Percentiles rank a stretch among this genome's conserved stretches.
These are phyloP conservation scores for Calonectria pseudoreteaudii DNA, from an alignment of 2,329 filamentous ascomycete species.

Conservation along the genomic window DNA sequence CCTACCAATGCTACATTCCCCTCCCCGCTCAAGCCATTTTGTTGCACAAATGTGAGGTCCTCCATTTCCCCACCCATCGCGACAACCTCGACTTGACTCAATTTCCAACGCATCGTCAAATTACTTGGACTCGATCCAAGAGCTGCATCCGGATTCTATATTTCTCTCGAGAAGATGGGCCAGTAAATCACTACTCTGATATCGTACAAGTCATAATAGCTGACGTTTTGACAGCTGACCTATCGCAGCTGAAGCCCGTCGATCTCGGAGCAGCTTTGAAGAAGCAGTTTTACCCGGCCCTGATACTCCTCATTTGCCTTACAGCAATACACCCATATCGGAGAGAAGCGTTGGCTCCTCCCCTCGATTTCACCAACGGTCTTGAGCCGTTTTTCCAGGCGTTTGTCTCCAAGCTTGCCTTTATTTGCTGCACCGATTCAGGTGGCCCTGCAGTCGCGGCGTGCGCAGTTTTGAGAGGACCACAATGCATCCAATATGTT, in stretches of 20 bases:
- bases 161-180: not conserved
- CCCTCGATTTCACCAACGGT: not conserved
- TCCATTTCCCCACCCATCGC: not conserved
- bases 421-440: conserved; percentile 9
- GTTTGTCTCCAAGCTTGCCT: conserved; percentile 17
- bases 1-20: conserved; percentile 1
- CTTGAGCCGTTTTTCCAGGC: not conserved
- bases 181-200: not conserved
- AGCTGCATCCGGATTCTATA: not conserved
- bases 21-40: not conserved
- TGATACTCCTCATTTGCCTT: conserved; percentile 4
- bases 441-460: conserved; percentile 5
- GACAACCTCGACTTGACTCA: not conserved
- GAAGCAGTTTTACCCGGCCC: conserved; percentile 6
- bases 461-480: conserved; percentile 4
- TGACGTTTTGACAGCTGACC: not conserved
- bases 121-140: not conserved
- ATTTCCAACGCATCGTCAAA: not conserved
- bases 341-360: not conserved
- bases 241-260: not conserved
- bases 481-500: conserved; percentile 6
- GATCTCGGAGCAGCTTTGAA: not conserved
- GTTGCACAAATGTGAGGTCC: not conserved
- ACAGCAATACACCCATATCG: not conserved
- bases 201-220: not conserved